These are phyloP conservation scores for Boletus mariae DNA, from an alignment of 1,284 basidiomycete species.

Conservation along the genomic window DNA sequence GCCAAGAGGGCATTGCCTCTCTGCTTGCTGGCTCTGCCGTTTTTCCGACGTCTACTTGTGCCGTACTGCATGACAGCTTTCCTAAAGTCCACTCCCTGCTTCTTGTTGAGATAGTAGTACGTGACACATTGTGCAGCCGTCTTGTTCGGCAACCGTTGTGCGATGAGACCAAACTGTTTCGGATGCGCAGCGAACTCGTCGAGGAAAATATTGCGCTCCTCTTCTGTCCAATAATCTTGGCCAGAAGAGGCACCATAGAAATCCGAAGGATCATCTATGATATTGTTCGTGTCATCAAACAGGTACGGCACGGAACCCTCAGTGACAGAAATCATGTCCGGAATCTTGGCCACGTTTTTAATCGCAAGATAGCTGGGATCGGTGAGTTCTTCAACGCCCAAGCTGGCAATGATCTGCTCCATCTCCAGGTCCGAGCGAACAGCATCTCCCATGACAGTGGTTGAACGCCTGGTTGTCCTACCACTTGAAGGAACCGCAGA, in stretches of 20 bases:
- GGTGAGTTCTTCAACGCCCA: slow-evolving; percentile 89
- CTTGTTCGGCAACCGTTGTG: slow-evolving; percentile 81
- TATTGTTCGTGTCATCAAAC: slow-evolving; percentile 84
- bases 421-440: slow-evolving; percentile 96
- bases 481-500: slow-evolving; percentile 47
- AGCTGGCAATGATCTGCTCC: slow-evolving; percentile 91
- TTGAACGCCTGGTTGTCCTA: slow-evolving; percentile 71
- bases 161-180: slow-evolving; percentile 92
- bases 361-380: slow-evolving; percentile 87
- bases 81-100: slow-evolving; percentile 81
- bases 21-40: slow-evolving; percentile 62
- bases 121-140: slow-evolving; percentile 86
- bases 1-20: slow-evolving; percentile 74
- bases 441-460: slow-evolving; percentile 77
- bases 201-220: slow-evolving; percentile 79
- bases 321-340: slow-evolving; percentile 84
- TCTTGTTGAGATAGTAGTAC: slow-evolving; percentile 96
- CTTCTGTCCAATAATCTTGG: slow-evolving; percentile 82
- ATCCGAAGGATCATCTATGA: slow-evolving; percentile 72
- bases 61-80: slow-evolving; percentile 64
- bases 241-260: slow-evolving; percentile 75
- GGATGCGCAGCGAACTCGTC: slow-evolving; percentile 83
- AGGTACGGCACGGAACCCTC: slow-evolving; percentile 57
- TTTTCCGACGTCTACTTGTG: slow-evolving; percentile 58
- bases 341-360: slow-evolving; percentile 85